Evolutionary conservation across 306 rosid genomes (phyloP), one percentile per base, ranked within the genome.

Genomic region (Rubus idaeus): DNA sequence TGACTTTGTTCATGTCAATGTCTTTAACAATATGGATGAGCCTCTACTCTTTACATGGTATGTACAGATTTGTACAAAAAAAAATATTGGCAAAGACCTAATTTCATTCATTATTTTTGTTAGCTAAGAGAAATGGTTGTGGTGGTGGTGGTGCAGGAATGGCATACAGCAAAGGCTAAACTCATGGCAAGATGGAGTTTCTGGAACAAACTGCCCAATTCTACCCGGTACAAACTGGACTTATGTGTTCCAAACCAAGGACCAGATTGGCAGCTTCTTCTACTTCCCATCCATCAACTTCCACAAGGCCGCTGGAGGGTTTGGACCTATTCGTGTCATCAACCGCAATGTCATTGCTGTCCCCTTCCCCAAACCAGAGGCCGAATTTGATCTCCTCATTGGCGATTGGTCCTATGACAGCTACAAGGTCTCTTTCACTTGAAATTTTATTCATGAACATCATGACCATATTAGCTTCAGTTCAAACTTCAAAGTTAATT

Each of bases 101-200:
- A 39, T 51, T 63, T 13, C 45, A 63, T 3, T 12, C 5, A 2
- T 50, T 53, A 13, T 18, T n/a, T 21, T 42, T 20, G 21, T 46
- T 30, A 8, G 10, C 8, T 58, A 14, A 50, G 68, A 41, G 41
- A 55, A 41, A 57, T 30, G 41, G 35, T 58, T 10, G 39, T 45
- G 39, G 16, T 82, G 81, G 75, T 46, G 60, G 14, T 82, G 73
- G 16, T 74, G 75, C 75, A 95, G 97, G 97, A 91, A 95, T 89
- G 97, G 97, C 14, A 92, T 95, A 68, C 88, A 92, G 5, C 97
- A 95, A 82, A 88, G 94, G 86, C 82, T 86, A 61, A 83, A 92
- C 81, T 92, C 98, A 77, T 92, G 97, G 99, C 91, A 95, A 88
- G 97, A 95, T 87, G 97, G 99, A 50, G 97, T 95, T 30, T 89